Base-by-base conservation (phyloP, 2,329 filamentous ascomycete genomes). In the Ceratocystis smalleyi region DNA sequence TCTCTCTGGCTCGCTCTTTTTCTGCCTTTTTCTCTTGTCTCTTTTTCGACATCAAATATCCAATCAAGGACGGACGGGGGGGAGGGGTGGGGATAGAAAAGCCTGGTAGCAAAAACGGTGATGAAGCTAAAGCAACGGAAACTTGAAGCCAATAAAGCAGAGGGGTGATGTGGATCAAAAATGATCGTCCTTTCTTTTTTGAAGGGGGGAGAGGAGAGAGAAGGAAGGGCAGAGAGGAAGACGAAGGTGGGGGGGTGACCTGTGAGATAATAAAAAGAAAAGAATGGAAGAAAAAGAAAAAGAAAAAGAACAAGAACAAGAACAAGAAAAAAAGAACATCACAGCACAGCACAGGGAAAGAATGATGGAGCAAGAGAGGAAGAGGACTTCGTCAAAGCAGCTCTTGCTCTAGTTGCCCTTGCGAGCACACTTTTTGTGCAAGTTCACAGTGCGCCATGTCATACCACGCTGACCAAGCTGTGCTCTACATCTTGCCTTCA, bases 71-170 rank as follows among this genome's bases (percentile, higher is more conserved):
- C 10, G 10, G 27, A 57, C 24, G 8, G n/a, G 54, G 54, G 54
- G 15, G 27, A n/a, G 49, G 54, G 54, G 54, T 35, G 54, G 27
- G 24, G 24, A 7, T 57, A 57, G 54, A 57, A n/a, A 57, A 19
- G 5, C 17, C 24, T 1, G n/a, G 60, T 49, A 60, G 54, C 45
- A 59, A 63, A 19, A 63, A 51, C 19, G 15, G 47, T 24, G 47
- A 24, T 2, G 47, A 51, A 51, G 47, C 47, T 51, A 54, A 63
- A 54, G 35, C 63, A 43, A 30, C 60, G 59, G 30, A 57, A 57
- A 57, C 54, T 32, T 30, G 17, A 57, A 35, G 54, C 54, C 54
- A 57, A 57, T 57, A 57, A 57, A 54, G 22, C 54, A 63, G 64
- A 54, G 51, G 35, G 54, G 4, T 57, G 54, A 57, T 35, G 54